These are phyloP conservation scores for Monosporascus sp. DNA, from an alignment of 2,329 filamentous ascomycete species.

Conservation along the genomic window DNA sequence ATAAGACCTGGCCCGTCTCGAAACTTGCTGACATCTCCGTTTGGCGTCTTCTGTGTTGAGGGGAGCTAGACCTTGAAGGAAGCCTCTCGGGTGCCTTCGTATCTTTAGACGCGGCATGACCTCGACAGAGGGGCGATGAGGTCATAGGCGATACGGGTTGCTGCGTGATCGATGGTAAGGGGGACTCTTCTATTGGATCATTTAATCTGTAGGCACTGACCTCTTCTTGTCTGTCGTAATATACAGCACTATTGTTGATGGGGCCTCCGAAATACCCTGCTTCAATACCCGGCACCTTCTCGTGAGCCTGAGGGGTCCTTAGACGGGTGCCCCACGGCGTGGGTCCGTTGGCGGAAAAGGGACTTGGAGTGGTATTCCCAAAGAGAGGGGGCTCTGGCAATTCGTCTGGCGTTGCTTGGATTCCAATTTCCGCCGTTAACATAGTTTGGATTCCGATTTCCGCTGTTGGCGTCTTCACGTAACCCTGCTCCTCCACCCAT, in stretches of 20 bases:
- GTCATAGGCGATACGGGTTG: conserved; percentile 4
- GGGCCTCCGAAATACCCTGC: background rate
- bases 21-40: background rate
- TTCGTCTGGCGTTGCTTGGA: background rate
- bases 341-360: background rate
- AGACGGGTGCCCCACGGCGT: background rate
- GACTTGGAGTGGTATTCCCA: background rate
- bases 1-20: background rate
- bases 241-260: background rate
- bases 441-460: no score
- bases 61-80: background rate
- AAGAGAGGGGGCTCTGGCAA: background rate
- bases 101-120: conserved; percentile 1
- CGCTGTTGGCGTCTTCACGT: background rate
- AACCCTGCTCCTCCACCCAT: background rate
- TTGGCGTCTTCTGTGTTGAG: background rate
- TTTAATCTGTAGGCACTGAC: background rate
- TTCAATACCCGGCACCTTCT: background rate
- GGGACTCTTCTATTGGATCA: background rate
- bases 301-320: background rate
- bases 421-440: background rate
- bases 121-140: conserved; percentile 11
- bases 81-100: background rate
- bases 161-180: conserved; percentile 8
- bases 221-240: background rate